Conservation (phyloP, 306 rosid genomes). For the Castanea sativa region DNA sequence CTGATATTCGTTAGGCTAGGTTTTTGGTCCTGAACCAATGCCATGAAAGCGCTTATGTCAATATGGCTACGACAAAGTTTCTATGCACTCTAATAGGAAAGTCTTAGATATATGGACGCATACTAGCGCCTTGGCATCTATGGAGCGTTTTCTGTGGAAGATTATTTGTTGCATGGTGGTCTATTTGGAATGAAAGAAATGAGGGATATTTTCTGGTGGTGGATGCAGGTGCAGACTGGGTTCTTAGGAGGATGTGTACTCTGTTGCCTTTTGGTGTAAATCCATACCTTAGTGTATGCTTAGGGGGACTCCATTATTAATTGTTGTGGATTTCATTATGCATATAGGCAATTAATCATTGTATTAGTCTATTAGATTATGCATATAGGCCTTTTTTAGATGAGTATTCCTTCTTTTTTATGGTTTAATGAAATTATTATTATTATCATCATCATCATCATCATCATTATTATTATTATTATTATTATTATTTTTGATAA, state of each 20-base stretch:
- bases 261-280: background rate
- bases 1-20: background rate
- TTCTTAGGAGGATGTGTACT: background rate
- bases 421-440: background rate
- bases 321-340: background rate
- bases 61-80: conserved; percentile 2
- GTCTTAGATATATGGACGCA: background rate
- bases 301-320: background rate
- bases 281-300: background rate
- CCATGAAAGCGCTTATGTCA: background rate
- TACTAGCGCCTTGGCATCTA: background rate
- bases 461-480: no score
- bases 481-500: no score
- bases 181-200: background rate
- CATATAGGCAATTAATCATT: no score
- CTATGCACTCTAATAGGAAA: background rate
- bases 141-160: background rate
- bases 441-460: no score
- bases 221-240: background rate
- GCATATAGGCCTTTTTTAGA: background rate
- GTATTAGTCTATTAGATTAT: background rate
- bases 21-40: background rate
- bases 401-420: background rate
- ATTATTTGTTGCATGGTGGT: background rate
- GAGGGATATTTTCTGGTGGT: background rate